Evolutionary conservation across 1,284 basidiomycete species (phyloP), one percentile per base, ranked within the genome.

Genomic region (Ceratobasidium sp.): DNA sequence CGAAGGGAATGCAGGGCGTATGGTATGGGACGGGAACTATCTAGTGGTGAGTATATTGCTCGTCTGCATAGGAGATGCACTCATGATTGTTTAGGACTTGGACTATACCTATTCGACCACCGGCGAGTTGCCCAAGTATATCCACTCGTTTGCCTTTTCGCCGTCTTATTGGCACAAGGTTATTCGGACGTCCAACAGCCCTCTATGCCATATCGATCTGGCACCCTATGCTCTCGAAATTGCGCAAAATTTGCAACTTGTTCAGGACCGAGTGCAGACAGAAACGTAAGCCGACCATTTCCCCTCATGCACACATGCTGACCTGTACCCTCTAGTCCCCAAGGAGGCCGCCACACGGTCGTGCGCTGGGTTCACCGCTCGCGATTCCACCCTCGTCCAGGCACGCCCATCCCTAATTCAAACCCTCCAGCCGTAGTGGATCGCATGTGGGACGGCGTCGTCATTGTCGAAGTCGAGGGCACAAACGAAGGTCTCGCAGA

Each of bases 131-230:
- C 93, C 94, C 8, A 89, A 89, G 80, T 93, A 93, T 82, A 86
- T 95, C 79, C 91, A 92, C 68, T 90, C 91, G 14, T 84, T 95
- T 54, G 91, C 92, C 1, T 94, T 94, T 82, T 88, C 93, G 23
- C 93, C 93, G 0, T 94, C 93, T 30, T 94, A 94, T 83, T 95
- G 94, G 86, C 93, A 95, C 82, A 90, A 92, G 41, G 91, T 94
- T 64, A 90, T 95, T 78, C 89, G 93, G 10, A 89, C 89, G 0
- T 88, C 83, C 44, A 89, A 89, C 4, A 94, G 94, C 82, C 94
- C 94, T 0, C 87, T 94, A 54, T 88, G 88, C 20, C 90, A 93
- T 82, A 84, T 95, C 73, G 92, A 95, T 83, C 84, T 95, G 50
- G 85, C 88, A 41, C 91, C 92, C 1, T 94, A 93, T 91, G 92